Evolutionary conservation across 2,329 filamentous ascomycete species (phyloP), one percentile per base, ranked within the genome.

Genomic region (Alternaria viburni): DNA sequence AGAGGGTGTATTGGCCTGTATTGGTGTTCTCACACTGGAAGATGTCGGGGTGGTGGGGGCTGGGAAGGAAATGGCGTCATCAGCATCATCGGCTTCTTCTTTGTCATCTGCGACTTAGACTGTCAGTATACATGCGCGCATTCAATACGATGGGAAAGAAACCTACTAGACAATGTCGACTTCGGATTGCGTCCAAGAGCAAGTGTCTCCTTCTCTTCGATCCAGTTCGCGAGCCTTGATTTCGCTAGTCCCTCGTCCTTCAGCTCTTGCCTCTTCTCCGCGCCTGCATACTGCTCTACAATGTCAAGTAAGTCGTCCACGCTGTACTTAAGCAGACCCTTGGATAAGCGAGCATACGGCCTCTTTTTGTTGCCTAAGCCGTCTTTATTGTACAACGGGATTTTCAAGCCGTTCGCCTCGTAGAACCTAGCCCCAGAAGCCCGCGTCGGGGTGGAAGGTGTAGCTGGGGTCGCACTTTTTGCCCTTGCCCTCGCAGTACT

Each of bases 131-230:
- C 28, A 25, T 52, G 59, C 30, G 43, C 56, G 26, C 17, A 46
- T 56, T 4, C 1, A 30, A n/a, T 15, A 7, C 8, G 6, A n/a
- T 19, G 8, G 6, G 3, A 12, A 46, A 11, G 19, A 46, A 41
- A 52, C 59, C 61, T 49, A 64, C 50, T 43, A 36, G 44, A 12
- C 13, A 67, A 15, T 9, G 52, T 54, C 10, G 55, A 68, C n/a
- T 55, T 52, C 4, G 61, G 67, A 19, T 69, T 58, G 21, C 64
- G 57, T 15, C 67, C 68, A 5, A 71, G 59, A 10, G 71, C 69
- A 12, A 62, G 61, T 12, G 67, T 70, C 52, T 75, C 72, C 17
- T 60, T 65, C 15, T 63, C 54, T 23, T 71, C 69, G 19, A 73
- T 71, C 68, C 69, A 74, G 5, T 58, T 61, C 12, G 61, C 68